Percentiles rank a stretch among this genome's conserved stretches.
Conservation (phyloP, 495 filamentous ascomycete genomes). For the Talaromyces liani region DNA sequence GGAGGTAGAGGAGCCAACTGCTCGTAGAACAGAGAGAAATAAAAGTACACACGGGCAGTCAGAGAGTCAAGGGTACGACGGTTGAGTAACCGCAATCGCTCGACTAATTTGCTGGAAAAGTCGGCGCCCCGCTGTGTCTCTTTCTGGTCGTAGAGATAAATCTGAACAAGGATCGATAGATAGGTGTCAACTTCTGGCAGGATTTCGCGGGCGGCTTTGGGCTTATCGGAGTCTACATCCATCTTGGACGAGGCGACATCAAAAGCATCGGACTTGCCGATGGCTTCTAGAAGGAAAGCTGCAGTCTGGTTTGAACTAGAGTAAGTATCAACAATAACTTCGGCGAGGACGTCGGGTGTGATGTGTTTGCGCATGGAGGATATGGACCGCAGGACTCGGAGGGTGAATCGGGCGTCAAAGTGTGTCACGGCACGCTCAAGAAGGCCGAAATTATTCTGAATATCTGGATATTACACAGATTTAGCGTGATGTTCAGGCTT, state of each 20-base stretch:
- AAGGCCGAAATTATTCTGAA: conserved; percentile 85
- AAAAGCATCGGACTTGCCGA: conserved; percentile 60
- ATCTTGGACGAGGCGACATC: conserved; percentile 52
- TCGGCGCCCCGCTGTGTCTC: conserved; percentile 67
- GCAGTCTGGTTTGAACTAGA: conserved; percentile 56
- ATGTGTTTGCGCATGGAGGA: conserved; percentile 90
- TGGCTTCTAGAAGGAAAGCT: conserved; percentile 58
- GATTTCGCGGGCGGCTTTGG: conserved; percentile 52
- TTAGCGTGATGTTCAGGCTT: background rate
- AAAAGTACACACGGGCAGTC: conserved; percentile 94
- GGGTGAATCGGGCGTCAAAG: conserved; percentile 91
- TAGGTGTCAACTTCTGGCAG: conserved; percentile 91
- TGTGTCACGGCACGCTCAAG: conserved; percentile 86
- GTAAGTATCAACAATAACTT: conserved; percentile 77
- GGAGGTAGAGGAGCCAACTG: conserved; percentile 79
- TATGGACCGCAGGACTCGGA: conserved; percentile 88
- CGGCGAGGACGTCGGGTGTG: conserved; percentile 68
- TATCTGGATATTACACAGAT: conserved; percentile 47
- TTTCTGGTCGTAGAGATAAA: conserved; percentile 80
- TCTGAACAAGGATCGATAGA: conserved; percentile 80
- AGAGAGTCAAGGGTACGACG: conserved; percentile 90
- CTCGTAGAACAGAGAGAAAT: conserved; percentile 91
- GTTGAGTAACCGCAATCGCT: conserved; percentile 80
- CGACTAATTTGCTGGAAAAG: conserved; percentile 75
- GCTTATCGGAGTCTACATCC: conserved; percentile 66